Conservation (phyloP, 2,329 filamentous ascomycete species). For the Capronia epimyces region DNA sequence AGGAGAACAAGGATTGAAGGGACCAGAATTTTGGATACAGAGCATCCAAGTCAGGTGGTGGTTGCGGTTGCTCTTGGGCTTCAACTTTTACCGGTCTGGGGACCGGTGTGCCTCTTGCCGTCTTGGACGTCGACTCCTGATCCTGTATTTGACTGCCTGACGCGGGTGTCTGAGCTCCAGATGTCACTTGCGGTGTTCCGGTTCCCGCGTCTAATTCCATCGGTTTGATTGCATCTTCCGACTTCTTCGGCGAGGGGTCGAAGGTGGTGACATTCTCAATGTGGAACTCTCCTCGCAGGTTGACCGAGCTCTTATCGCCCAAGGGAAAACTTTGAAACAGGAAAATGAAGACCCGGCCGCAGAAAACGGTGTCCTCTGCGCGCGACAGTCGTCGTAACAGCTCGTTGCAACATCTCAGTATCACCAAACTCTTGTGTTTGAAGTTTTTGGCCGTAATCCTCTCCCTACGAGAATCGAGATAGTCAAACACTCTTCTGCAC, state of each 20-base stretch:
- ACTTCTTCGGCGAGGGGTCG: constrained; percentile 50
- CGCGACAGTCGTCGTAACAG: constrained; percentile 87
- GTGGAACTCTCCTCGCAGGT: constrained; percentile 91
- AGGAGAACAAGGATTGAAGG: constrained; percentile 83
- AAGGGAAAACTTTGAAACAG: constrained; percentile 96
- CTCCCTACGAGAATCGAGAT: constrained; percentile 86
- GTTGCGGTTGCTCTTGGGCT: constrained; percentile 32
- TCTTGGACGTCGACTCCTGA: constrained; percentile 10
- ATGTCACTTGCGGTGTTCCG: constrained; percentile 31
- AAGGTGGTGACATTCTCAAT: constrained; percentile 88
- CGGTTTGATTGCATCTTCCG: constrained; percentile 56
- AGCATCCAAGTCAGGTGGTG: constrained; percentile 53
- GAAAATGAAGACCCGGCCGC: constrained; percentile 95
- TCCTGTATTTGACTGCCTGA: constrained; percentile 29
- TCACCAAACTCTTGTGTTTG: constrained; percentile 77
- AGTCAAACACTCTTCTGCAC: constrained; percentile 88
- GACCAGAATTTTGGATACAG: constrained; percentile 94
- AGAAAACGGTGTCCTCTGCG: constrained; percentile 95
- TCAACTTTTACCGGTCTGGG: constrained; percentile 25
- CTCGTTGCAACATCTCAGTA: constrained; percentile 92
- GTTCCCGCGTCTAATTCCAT: constrained; percentile 49
- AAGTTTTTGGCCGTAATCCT: constrained; percentile 75
- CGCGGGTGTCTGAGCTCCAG: constrained; percentile 34
- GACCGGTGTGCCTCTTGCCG: constrained; percentile 21
- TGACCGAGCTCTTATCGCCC: constrained; percentile 95